These are phyloP conservation scores for Posidonia australis DNA, from an alignment of 106 monocot species.

Conservation along the genomic window DNA sequence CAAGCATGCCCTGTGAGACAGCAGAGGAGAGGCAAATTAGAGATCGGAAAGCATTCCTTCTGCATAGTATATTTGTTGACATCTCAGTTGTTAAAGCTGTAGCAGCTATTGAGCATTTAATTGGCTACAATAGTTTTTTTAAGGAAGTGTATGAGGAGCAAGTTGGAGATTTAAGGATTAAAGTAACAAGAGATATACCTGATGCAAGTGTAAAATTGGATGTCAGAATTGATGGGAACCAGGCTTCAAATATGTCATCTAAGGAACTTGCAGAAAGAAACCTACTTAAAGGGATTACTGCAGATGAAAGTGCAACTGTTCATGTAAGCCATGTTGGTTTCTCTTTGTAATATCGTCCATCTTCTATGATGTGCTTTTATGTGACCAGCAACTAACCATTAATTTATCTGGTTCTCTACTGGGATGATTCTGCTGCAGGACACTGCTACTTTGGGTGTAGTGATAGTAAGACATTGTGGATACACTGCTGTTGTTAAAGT, in stretches of 20 bases:
- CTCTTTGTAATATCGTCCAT: too few species aligned
- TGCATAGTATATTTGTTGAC: slow-evolving; percentile 85
- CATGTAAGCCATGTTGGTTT: slow-evolving; percentile 40
- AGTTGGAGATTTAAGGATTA: slow-evolving; percentile 63
- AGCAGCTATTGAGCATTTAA: slow-evolving; percentile 34
- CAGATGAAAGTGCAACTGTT: slow-evolving; percentile 85
- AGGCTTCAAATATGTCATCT: slow-evolving; percentile 30
- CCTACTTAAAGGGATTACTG: slow-evolving; percentile 82
- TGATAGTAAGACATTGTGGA: slow-evolving; percentile 75
- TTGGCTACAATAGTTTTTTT: slow-evolving; percentile 13
- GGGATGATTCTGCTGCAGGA: slow-evolving; percentile 32
- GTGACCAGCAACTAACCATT: too few species aligned
- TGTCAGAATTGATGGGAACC: slow-evolving; percentile 55
- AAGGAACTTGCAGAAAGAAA: slow-evolving; percentile 57
- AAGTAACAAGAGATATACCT: slow-evolving; percentile 46
- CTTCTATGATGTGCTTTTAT: too few species aligned
- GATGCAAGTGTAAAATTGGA: slow-evolving; percentile 56
- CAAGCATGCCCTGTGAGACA: slow-evolving; percentile 82
- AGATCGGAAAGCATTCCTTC: slow-evolving; percentile 83
- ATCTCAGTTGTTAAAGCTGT: slow-evolving; percentile 73
- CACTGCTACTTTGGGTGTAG: slow-evolving; percentile 77
- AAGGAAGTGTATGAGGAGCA: slow-evolving; percentile 23
- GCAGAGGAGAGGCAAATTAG: slow-evolving; percentile 84
- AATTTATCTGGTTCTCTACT: background rate
- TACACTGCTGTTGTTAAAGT: slow-evolving; percentile 77